Conservation (phyloP, 257 asterid genomes). For the Primulina tabacum region DNA sequence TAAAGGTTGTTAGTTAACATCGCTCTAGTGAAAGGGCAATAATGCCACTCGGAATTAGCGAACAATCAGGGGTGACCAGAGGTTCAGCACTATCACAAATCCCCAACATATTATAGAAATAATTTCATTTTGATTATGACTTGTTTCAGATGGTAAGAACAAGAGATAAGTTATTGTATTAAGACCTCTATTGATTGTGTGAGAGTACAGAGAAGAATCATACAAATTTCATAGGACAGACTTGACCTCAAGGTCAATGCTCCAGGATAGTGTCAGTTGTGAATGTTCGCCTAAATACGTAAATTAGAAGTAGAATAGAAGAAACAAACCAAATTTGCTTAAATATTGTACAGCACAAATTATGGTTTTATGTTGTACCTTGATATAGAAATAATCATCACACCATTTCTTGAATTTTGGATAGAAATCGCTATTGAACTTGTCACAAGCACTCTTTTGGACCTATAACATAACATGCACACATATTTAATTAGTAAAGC, state of each 20-base stretch:
- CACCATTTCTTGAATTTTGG: slow-evolving; percentile 99
- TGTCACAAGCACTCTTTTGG: slow-evolving; percentile 86
- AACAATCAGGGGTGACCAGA: neutral
- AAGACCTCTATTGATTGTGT: neutral
- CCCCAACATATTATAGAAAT: too few relatives aligned
- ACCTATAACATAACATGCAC: slow-evolving; percentile 53
- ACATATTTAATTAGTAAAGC: slow-evolving; percentile 9
- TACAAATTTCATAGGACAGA: too few relatives aligned
- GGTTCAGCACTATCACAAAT: neutral
- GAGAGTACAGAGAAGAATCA: neutral
- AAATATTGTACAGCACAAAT: too few relatives aligned
- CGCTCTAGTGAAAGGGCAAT: neutral
- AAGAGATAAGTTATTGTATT: neutral
- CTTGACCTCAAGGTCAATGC: neutral
- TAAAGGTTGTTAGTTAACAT: neutral
- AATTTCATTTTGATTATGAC: too few relatives aligned
- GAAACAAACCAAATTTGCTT: too few relatives aligned
- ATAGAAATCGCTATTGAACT: slow-evolving; percentile 78
- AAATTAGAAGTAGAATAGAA: neutral
- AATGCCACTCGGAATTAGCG: neutral
- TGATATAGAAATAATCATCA: slow-evolving; percentile 91
- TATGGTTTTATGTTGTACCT: slow-evolving; percentile 32
- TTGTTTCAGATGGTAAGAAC: neutral
- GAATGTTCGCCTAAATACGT: neutral
- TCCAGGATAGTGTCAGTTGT: neutral